Evolutionary conservation across 768 basidiomycete genomes (phyloP), one percentile per base, ranked within the genome.

Genomic region (Tylopilus intermedius): DNA sequence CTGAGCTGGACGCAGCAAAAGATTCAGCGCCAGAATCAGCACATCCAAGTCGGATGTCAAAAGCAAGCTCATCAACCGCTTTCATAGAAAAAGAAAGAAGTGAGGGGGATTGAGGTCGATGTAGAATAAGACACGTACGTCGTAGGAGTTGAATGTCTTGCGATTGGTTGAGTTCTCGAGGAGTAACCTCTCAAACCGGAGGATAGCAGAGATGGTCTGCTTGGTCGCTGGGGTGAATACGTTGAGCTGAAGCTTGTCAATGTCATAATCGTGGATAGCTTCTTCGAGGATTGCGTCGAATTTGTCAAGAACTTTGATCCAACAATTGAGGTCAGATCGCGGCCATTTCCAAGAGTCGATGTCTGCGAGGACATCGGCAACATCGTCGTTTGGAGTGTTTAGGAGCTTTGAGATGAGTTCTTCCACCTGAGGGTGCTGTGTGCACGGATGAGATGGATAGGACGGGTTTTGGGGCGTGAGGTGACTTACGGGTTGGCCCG

Each of bases 141-240:
- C 96, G 71, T 96, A 99, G 4, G 93, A 95, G 55, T 82, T 85
- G 72, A 87, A 99, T 53, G 94, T 89, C 75, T 97, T 98, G 64
- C 96, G 78, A 67, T 95, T 98, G 38, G 96, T 99, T 44, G 94
- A 95, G 69, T 97, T 96, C 73, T 98, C 96, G 63, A 99, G 76
- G 47, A 99, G 73, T 37, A 98, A 72, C 56, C 90, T 80, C 73
- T 93, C 84, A 58, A 99, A 94, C 59, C 84, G 78, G 55, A 99
- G 80, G 58, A 99, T 86, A 66, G 88, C 85, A 56, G 84, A 81
- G 11, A 97, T 67, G 3, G 82, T 75, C 52, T 78, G 79, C 76
- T 93, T 94, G 24, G 84, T 84, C 40, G 75, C 69, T 0, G 86
- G 81, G 2, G 84, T 82, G 65, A 98, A 96, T 24, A 79, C 77